Percentiles rank a stretch among this genome's conserved stretches.
phyloP scores from a whole-genome alignment of 306 rosid species.

The Argentina anserina region DNA sequence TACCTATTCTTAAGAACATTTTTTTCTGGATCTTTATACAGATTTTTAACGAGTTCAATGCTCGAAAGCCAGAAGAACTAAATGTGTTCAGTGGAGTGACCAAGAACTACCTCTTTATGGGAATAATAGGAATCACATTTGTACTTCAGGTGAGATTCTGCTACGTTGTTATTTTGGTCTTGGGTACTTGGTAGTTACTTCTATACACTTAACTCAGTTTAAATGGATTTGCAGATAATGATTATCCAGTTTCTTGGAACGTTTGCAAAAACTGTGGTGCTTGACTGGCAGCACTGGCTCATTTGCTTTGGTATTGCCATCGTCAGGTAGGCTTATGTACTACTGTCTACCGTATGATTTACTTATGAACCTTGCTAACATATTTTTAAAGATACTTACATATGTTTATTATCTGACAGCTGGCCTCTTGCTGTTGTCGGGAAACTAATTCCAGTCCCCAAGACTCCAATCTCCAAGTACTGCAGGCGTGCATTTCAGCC shows the following conservation, averaged over 20 bases:
- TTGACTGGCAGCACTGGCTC: constrained; percentile 64
- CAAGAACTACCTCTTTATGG: constrained; percentile 65
- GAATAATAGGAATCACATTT: constrained; percentile 64
- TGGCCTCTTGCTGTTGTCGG: constrained; percentile 89
- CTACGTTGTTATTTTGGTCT: not conserved
- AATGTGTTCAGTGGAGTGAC: constrained; percentile 80
- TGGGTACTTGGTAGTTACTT: not conserved
- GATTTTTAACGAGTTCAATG: constrained; percentile 92
- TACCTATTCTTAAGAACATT: not conserved
- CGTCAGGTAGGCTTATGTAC: constrained; percentile 43
- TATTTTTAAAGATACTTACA: not conserved
- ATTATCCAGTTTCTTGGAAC: constrained; percentile 81
- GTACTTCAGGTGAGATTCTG: constrained; percentile 63
- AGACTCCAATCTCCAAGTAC: constrained; percentile 49
- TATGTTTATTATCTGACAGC: constrained; percentile 36
- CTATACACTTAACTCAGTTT: not conserved
- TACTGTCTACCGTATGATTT: not conserved
- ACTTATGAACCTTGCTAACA: not conserved
- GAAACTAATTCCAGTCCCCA: constrained; percentile 76
- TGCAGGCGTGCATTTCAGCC: constrained; percentile 7
- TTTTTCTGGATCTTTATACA: constrained; percentile 25
- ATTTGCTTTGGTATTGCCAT: constrained; percentile 47
- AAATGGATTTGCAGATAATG: constrained; percentile 47
- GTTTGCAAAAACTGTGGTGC: constrained; percentile 62
- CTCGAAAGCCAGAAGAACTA: constrained; percentile 85